Conservation (phyloP, 306 rosid species). For the Acmispon strigosus region DNA sequence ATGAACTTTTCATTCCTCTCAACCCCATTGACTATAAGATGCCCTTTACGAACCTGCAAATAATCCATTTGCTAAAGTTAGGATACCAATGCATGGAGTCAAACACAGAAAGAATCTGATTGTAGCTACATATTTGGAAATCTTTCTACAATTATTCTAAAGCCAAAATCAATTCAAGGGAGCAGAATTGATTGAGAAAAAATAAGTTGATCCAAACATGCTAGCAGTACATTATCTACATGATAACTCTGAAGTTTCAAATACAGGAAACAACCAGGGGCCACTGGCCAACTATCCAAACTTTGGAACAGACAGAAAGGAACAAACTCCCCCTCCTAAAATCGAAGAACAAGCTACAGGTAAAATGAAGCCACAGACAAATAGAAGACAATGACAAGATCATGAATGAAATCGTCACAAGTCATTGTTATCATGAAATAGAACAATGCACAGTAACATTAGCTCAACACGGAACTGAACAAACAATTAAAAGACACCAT, state of each 20-base stretch:
- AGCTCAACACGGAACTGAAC: background rate
- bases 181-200: no score
- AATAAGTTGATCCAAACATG: no score
- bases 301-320: background rate
- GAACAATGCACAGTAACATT: background rate
- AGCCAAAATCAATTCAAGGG: no score
- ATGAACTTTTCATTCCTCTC: constrained; percentile 84
- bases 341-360: background rate
- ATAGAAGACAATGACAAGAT: background rate
- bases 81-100: background rate
- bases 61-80: background rate
- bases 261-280: background rate
- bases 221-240: background rate
- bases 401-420: background rate
- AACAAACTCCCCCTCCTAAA: background rate
- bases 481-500: background rate
- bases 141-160: no score
- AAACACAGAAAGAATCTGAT: background rate
- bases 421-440: background rate
- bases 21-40: constrained; percentile 80
- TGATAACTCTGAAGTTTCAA: background rate
- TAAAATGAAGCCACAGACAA: background rate
- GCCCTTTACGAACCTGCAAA: constrained; percentile 83
- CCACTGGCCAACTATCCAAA: background rate
- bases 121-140: no score